phyloP scores from a whole-genome alignment of 306 rosid species.

The cucumber (Cucumis sativus) region Cucumber_9930_V3 NC_026661.2:16500001-16500500 shows the following conservation, averaged over 20 bases:
- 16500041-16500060: not conserved
- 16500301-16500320: conserved; percentile 64
- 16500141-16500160: conserved; percentile 4
- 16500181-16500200: not conserved
- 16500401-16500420: conserved; percentile 83
- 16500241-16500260: not conserved
- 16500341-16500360: conserved; percentile 76
- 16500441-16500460: conserved; percentile 48
- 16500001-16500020: conserved; percentile 8
- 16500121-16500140: not conserved
- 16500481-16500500: conserved; percentile 67
- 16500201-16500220: not conserved
- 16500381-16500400: conserved; percentile 61
- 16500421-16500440: conserved; percentile 56
- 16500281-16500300: conserved; percentile 44
- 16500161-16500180: not conserved
- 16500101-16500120: not conserved
- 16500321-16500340: conserved; percentile 60
- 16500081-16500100: not conserved
- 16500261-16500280: conserved; percentile 13
- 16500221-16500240: not conserved
- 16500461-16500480: conserved; percentile 54
- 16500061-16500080: not conserved
- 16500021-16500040: not conserved
- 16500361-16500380: conserved; percentile 72